These are phyloP conservation scores for Nannochloris sp. DNA, from an alignment of 139 green algal species.

Conservation along the genomic window DNA sequence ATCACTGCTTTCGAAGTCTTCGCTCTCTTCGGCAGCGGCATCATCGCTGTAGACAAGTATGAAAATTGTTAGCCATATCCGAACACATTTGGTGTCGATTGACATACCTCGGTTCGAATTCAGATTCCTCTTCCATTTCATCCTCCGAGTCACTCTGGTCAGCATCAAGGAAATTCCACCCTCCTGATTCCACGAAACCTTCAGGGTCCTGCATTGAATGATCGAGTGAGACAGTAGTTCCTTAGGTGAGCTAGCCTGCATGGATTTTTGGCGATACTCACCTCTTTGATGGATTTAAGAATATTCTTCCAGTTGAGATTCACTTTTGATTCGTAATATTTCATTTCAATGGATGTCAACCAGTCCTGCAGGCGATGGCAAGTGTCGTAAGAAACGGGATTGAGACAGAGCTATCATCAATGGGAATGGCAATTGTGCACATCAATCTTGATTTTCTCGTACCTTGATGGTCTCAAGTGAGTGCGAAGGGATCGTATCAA, in stretches of 20 bases:
- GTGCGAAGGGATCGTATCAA: conserved; percentile 84
- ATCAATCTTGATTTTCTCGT: neutral
- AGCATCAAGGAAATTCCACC: conserved; percentile 95
- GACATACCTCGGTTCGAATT: conserved; percentile 39
- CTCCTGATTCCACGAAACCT: conserved; percentile 78
- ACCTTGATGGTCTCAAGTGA: conserved; percentile 87
- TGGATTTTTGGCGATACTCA: conserved; percentile 3
- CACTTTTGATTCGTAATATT: conserved; percentile 95
- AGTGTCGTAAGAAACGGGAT: conserved; percentile 22
- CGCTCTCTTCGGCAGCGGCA: conserved; percentile 41
- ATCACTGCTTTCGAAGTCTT: conserved; percentile 21
- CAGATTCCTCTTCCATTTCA: conserved; percentile 65
- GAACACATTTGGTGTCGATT: neutral
- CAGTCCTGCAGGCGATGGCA: conserved; percentile 41
- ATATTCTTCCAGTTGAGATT: conserved; percentile 99
- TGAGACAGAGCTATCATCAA: no score
- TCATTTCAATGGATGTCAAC: conserved; percentile 83
- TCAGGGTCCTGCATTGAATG: conserved; percentile 58
- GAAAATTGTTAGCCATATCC: neutral
- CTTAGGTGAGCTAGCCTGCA: neutral
- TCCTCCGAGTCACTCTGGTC: conserved; percentile 71
- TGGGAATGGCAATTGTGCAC: no score
- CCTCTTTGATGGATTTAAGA: conserved; percentile 80
- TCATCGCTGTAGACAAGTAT: conserved; percentile 26
- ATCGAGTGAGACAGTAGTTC: conserved; percentile 3